phyloP scores from a whole-genome alignment of 345 rosid genomes.

The Sonneratia alba region DNA sequence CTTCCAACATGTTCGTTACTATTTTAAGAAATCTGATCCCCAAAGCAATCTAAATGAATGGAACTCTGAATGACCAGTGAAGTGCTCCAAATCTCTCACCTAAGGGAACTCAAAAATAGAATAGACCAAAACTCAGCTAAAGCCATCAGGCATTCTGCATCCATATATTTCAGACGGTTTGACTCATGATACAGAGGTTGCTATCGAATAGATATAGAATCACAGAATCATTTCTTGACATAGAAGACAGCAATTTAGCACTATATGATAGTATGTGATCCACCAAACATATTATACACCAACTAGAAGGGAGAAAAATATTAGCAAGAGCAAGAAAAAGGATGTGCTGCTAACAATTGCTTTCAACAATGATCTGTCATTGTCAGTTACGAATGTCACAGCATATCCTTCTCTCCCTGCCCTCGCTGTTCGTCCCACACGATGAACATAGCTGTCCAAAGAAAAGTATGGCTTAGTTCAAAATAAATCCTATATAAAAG shows the following conservation, averaged over 20 bases:
- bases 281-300: neutral
- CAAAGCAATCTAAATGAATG: neutral
- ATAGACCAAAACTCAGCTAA: neutral
- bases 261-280: neutral
- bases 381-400: slow-evolving; percentile 86
- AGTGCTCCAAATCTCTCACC: neutral
- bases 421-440: slow-evolving; percentile 97
- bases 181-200: neutral
- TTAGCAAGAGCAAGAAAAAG: slow-evolving; percentile 6
- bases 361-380: slow-evolving; percentile 83
- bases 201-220: neutral
- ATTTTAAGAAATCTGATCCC: neutral
- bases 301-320: neutral
- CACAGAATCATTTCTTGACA: neutral
- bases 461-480: neutral
- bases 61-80: neutral
- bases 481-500: neutral
- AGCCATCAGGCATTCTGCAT: neutral
- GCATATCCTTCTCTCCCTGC: slow-evolving; percentile 99
- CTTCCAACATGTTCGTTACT: neutral
- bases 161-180: neutral
- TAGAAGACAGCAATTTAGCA: neutral
- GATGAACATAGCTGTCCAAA: slow-evolving; percentile 70
- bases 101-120: neutral
- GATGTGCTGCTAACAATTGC: slow-evolving; percentile 55